Base-by-base conservation (phyloP, 2,329 filamentous ascomycete genomes). In the Cordyceps javanica region DNA sequence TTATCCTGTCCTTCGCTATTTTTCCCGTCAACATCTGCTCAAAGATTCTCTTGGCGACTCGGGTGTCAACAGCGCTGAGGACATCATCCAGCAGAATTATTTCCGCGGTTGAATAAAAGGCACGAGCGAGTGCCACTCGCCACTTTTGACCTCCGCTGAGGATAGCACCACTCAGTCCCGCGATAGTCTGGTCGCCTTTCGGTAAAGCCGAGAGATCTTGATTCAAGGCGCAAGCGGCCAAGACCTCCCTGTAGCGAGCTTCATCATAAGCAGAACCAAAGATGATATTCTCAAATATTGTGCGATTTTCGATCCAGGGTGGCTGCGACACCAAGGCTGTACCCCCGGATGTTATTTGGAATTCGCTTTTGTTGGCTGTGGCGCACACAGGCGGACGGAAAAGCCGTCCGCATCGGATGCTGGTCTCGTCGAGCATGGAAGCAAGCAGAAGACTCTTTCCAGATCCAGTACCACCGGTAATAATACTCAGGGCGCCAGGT, bases 401-500 rank as follows among this genome's bases (percentile, higher is more conserved):
- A 42, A 90, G 72, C 3, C 70, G 74, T 2, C 87, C 87, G 0
- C 71, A 68, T 0, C 89, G 68, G 3, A 89, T 65, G 59, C 89
- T 86, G 3, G 82, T 82, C 68, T 90, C 87, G 1, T 87, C 87
- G 5, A 90, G 76, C 30, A 90, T 82, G 0, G 86, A 79, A 0
- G 85, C 78, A 7, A 91, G 74, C 62, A 91, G 74, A 34, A 90
- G 70, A 65, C 82, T 87, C 70, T 90, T 90, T 5, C 87, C 87
- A 14, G 82, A 82, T 0, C 87, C 87, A 0, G 87, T 90, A 64
- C 83, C 83, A 1, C 87, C 87, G 9, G 84, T 86, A 23, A 90
- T 81, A 11, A 89, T 78, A 36, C 81, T 88, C 6, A 90, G 70
- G 62, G 86, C 81, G 34, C 80, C 78, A 14, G 74, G 69, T 0